Conservation (phyloP, 2,329 filamentous ascomycete genomes). For the Ophiostoma sp. region DNA sequence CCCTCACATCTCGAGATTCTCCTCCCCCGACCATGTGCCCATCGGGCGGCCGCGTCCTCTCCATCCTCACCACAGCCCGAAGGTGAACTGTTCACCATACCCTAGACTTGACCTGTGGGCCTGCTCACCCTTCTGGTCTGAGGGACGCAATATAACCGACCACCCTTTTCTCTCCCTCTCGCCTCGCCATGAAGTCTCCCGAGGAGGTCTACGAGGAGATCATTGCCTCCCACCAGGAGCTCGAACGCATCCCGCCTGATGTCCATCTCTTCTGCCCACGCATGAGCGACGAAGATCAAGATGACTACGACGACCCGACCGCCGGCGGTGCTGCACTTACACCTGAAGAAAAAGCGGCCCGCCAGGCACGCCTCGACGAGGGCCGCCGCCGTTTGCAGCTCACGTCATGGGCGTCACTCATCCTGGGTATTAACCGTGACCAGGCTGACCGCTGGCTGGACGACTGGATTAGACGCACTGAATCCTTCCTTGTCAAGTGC, state of each 20-base stretch:
- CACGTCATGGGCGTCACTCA: slow-evolving; percentile 66
- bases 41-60: slow-evolving; percentile 18
- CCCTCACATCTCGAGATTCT: not conserved
- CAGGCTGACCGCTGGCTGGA: slow-evolving; percentile 60
- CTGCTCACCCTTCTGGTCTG: not conserved
- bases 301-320: slow-evolving; percentile 61
- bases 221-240: slow-evolving; percentile 45
- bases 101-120: not conserved
- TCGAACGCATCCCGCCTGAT: slow-evolving; percentile 47
- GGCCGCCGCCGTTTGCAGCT: slow-evolving; percentile 58
- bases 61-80: slow-evolving; percentile 7
- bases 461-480: slow-evolving; percentile 59
- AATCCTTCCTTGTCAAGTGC: slow-evolving; percentile 62
- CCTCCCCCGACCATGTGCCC: slow-evolving; percentile 21
- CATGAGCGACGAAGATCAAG: slow-evolving; percentile 60
- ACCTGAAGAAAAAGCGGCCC: slow-evolving; percentile 49
- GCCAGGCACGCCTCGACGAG: slow-evolving; percentile 50
- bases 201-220: slow-evolving; percentile 44
- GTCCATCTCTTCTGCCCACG: slow-evolving; percentile 70
- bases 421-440: slow-evolving; percentile 66
- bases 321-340: slow-evolving; percentile 48
- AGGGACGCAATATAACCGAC: not conserved
- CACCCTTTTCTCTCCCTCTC: not conserved
- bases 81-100: not conserved
- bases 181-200: slow-evolving; percentile 39